Evolutionary conservation across 2,329 filamentous ascomycete genomes (phyloP).

Genomic region (Lecanoromycetidae sp.): DNA sequence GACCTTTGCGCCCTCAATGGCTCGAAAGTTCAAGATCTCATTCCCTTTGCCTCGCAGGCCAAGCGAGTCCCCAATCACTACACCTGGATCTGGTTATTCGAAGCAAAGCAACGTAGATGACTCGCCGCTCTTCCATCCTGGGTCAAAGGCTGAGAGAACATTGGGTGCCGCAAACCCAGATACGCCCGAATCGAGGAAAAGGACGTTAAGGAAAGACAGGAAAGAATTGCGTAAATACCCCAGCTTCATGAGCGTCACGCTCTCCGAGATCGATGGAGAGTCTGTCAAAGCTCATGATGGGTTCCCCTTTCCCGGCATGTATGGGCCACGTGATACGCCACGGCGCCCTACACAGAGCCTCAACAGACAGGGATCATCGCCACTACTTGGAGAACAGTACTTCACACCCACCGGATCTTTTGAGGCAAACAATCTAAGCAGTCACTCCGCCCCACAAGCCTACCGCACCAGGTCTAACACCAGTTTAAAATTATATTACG

Average conservation of each 20-base stretch:
- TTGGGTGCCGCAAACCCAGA: slow-evolving; percentile 13
- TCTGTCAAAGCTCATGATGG: slow-evolving; percentile 18
- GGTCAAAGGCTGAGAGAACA: slow-evolving; percentile 15
- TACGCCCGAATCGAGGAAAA: slow-evolving; percentile 16
- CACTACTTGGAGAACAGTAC: slow-evolving; percentile 32
- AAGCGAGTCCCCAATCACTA: slow-evolving; percentile 13
- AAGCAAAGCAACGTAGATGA: slow-evolving; percentile 13
- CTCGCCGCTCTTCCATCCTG: slow-evolving; percentile 25
- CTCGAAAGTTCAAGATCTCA: slow-evolving; percentile 26
- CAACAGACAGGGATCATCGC: slow-evolving; percentile 35
- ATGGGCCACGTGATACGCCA: slow-evolving; percentile 10
- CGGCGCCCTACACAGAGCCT: slow-evolving; percentile 24
- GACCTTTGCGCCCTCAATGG: slow-evolving; percentile 19
- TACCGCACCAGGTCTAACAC: slow-evolving; percentile 32
- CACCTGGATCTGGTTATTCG: slow-evolving; percentile 11
- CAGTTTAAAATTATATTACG: slow-evolving; percentile 37
- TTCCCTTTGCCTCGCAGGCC: slow-evolving; percentile 26
- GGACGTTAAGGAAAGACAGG: slow-evolving; percentile 20
- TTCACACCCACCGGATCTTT: slow-evolving; percentile 21
- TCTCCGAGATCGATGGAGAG: slow-evolving; percentile 22
- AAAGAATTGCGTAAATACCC: slow-evolving; percentile 24
- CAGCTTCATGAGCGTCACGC: slow-evolving; percentile 32
- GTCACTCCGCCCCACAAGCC: slow-evolving; percentile 27
- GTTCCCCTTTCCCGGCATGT: slow-evolving; percentile 14
- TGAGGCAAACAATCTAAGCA: slow-evolving; percentile 25